Evolutionary conservation across 2,329 filamentous ascomycete species (phyloP), one percentile per base, ranked within the genome.

Genomic region (Cladosporium sphaerospermum): DNA sequence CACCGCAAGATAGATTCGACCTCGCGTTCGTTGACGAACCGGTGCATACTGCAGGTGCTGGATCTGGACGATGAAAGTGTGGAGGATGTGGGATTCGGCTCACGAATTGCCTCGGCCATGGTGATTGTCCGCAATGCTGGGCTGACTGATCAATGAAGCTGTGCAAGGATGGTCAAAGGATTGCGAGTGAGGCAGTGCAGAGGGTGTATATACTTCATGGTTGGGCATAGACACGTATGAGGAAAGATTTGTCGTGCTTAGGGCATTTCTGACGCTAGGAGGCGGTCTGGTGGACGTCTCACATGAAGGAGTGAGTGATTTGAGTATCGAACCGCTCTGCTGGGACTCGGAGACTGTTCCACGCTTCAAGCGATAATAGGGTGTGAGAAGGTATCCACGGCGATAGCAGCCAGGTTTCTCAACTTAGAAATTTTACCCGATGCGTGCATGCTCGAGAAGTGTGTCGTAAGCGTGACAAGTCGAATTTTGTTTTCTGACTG

Each of bases 1-100:
- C 64, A 67, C 31, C 54, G 52, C n/a, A 63, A 56, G 53, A 67
- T 67, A 32, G 55, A 60, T 7, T 57, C 56, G 14, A 59, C 52
- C 51, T 64, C 57, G 14, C 54, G 50, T n/a, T 59, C 54, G 33
- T 52, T 53, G 2, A 65, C 56, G 41, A 59, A 63, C 6, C 47
- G 54, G 53, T 63, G 59, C 5, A 23, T 28, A 10, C 18, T 52
- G 32, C 11, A 28, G 9, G 37, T 48, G 32, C 45, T 48, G 5
- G 37, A 31, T 13, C 28, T 16, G 10, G 37, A 43, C 9, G 52
- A 49, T 5, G 52, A 49, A 10, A 40, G 23, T 13, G 31, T 43
- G 13, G 52, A 40, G 16, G 45, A 19, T 32, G 50, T 16, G 11
- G 23, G 16, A 11, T 11, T 10, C 13, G 36, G 9, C 19, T 45